Evolutionary conservation across 148 eudicot genomes (phyloP).

Genomic region (Dianthus caryophyllus): DNA sequence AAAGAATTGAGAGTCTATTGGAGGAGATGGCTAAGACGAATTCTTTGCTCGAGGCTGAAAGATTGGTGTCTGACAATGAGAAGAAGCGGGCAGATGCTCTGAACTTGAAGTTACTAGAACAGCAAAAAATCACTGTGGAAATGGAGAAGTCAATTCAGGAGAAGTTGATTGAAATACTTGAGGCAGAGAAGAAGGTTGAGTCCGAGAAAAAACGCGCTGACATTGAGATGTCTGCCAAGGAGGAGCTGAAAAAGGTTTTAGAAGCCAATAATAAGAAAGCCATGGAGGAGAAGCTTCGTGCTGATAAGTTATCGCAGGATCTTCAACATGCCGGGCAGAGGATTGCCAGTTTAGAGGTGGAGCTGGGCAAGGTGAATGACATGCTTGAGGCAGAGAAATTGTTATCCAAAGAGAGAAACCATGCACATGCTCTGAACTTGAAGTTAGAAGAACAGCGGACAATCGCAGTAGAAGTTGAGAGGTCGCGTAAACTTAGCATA

Average conservation of each 20-base stretch:
- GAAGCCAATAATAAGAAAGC: constrained; percentile 22
- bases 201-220: constrained; percentile 23
- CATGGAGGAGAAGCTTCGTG: constrained; percentile 28
- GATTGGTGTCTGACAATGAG: constrained; percentile 32
- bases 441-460: constrained; percentile 7
- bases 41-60: constrained; percentile 36
- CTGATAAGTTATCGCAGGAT: constrained; percentile 15
- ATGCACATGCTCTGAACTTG: not conserved
- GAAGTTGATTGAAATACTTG: not conserved
- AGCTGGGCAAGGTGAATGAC: constrained; percentile 19
- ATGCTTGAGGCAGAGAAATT: constrained; percentile 12
- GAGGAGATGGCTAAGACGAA: constrained; percentile 24
- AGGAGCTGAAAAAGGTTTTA: constrained; percentile 35
- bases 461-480: constrained; percentile 1
- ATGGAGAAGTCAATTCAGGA: constrained; percentile 18
- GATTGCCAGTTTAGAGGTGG: constrained; percentile 19
- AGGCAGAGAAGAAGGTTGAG: constrained; percentile 23
- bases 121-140: constrained; percentile 32
- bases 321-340: constrained; percentile 19
- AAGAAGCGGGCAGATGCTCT: constrained; percentile 34
- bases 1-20: constrained; percentile 30
- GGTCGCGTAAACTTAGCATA: constrained; percentile 14
- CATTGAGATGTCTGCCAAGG: constrained; percentile 25
- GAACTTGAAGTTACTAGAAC: constrained; percentile 46
- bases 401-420: constrained; percentile 6